Evolutionary conservation across 495 filamentous ascomycete species (phyloP), one percentile per base, ranked within the genome.

Genomic region (Aspergillus avenaceus): DNA sequence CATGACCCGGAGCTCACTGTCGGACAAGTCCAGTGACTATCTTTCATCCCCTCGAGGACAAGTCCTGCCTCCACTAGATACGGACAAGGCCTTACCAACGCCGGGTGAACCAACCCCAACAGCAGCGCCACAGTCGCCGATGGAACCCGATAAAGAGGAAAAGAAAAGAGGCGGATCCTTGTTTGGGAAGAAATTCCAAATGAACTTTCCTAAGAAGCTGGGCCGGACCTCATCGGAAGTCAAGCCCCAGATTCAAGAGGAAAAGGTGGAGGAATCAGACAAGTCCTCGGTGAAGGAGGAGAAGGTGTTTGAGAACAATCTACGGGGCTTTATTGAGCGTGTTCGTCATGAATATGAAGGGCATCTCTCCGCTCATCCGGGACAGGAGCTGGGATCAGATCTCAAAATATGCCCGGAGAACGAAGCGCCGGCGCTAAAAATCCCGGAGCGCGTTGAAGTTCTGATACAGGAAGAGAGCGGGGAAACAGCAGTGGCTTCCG

Each of bases 401-500:
- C 84, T 98, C 56, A 76, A 79, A 0, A 93, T 95, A 0, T 91
- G 87, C 59, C 65, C 86, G 5, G 83, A 87, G 2, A 87, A 76
- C 52, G 93, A 98, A 56, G 95, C 93, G 1, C 93, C 93, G 0
- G 81, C 87, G 21, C 66, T 98, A 18, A 84, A 88, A 50, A 84
- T 87, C 14, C 93, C 93, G 0, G 61, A 81, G 16, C 80, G 81
- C 16, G 96, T 90, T 14, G 87, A 84, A 19, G 86, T 98, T 26
- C 87, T 97, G 38, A 90, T 98, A 43, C 95, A 98, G 64, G 93
- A 97, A 63, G 95, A 98, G 60, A 85, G 87, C 0, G 83, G 82
- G 8, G 85, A 86, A 58, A 87, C 87, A 27, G 93, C 91, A 24
- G 93, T 93, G 40, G 91, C 91, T 41, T 86, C 87, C 22, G 93